These are phyloP conservation scores for Acmispon strigosus DNA, from an alignment of 306 rosid species.

Conservation along the genomic window DNA sequence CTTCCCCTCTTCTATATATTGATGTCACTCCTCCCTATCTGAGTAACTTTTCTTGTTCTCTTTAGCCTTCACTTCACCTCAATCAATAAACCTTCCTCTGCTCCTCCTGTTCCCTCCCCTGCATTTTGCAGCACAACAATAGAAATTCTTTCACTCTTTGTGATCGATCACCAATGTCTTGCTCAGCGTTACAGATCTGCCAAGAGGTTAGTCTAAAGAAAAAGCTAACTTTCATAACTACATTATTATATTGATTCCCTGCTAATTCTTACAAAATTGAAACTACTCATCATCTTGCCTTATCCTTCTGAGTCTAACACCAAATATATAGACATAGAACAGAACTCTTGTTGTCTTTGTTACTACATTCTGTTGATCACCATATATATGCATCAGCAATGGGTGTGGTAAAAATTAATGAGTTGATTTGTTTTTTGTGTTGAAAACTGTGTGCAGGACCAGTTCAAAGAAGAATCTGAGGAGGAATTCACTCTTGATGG, in stretches of 20 bases:
- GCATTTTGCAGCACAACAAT: background rate
- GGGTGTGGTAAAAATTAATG: background rate
- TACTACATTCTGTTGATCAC: background rate
- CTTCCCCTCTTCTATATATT: conserved; percentile 52
- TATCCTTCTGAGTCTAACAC: background rate
- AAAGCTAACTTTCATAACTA: background rate
- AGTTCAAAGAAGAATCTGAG: conserved; percentile 49
- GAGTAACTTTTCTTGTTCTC: conserved; percentile 23
- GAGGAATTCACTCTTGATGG: conserved; percentile 79
- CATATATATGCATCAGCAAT: background rate
- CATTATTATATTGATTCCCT: background rate
- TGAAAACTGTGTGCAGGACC: conserved; percentile 21
- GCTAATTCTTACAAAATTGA: background rate
- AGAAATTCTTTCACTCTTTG: background rate
- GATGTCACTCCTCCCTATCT: conserved; percentile 16
- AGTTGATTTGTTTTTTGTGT: background rate
- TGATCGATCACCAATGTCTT: conserved; percentile 43
- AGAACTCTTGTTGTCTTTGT: background rate
- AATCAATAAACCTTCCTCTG: conserved; percentile 25
- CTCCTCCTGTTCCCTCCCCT: background rate
- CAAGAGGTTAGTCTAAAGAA: conserved; percentile 35
- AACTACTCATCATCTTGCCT: background rate
- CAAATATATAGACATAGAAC: background rate
- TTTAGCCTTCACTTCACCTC: background rate
- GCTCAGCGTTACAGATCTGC: conserved; percentile 39